These are phyloP conservation scores for Xerocomus nothofagi DNA, from an alignment of 1,284 basidiomycete species.

Conservation along the genomic window DNA sequence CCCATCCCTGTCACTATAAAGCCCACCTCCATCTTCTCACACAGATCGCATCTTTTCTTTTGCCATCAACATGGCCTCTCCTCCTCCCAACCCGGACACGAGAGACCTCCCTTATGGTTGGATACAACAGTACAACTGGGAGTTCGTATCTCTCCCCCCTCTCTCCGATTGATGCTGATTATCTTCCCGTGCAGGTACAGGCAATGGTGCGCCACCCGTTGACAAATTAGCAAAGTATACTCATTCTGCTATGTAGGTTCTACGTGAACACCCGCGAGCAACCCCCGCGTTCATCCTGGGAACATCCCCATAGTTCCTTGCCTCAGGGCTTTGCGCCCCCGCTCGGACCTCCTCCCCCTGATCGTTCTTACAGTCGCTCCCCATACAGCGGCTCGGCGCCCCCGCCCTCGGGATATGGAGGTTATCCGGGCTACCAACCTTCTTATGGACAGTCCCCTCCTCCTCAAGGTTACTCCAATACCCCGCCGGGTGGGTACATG, in stretches of 20 bases:
- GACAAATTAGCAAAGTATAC: not conserved
- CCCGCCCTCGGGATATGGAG: conserved; percentile 25
- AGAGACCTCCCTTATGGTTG: conserved; percentile 67
- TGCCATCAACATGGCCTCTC: conserved; percentile 41
- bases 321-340: conserved; percentile 46
- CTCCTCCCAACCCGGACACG: conserved; percentile 60
- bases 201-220: conserved; percentile 51
- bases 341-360: conserved; percentile 27
- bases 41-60: conserved; percentile 2
- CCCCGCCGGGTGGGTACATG: conserved; percentile 21
- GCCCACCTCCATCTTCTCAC: conserved; percentile 13
- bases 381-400: conserved; percentile 36
- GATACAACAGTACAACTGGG: conserved; percentile 65
- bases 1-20: conserved; percentile 28
- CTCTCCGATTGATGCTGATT: conserved; percentile 19
- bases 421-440: conserved; percentile 18
- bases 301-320: conserved; percentile 56
- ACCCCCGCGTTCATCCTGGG: conserved; percentile 66
- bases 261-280: conserved; percentile 63
- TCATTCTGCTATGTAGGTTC: conserved; percentile 48
- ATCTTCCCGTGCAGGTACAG: conserved; percentile 51
- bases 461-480: conserved; percentile 25
- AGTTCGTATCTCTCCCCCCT: conserved; percentile 45
- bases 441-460: conserved; percentile 13
- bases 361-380: conserved; percentile 31